Base-by-base conservation (phyloP, 306 rosid species). In the Trifolium repens region DNA sequence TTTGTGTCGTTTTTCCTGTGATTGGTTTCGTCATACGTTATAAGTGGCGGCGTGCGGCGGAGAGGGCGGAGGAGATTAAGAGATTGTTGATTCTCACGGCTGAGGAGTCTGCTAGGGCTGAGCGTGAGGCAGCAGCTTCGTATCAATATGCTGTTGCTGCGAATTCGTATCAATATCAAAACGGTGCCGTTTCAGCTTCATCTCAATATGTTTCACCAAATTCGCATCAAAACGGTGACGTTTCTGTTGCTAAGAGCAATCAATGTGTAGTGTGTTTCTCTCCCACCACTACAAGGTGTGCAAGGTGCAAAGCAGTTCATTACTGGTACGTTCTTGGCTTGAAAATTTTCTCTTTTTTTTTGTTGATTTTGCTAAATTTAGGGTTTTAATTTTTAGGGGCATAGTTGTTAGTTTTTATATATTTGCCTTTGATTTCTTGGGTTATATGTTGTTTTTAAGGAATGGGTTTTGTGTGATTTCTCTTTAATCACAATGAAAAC, bases 71-170 rank as follows among this genome's bases (percentile, higher is more conserved):
- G 81, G 98, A 93, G 85, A 83, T 93, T 84, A 88, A 67, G 81
- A 77, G 96, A 77, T 87, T 91, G 10, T 46, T 93, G 64, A 46
- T 81, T 76, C 69, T 89, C 35, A 94, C 97, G 8, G 72, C 91
- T n/a, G 97, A 84, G 77, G 98, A 91, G 80, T 78, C 88, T 57
- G 81, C 79, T 12, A 86, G 93, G 81, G 98, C 88, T 1, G 98
- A 93, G 88, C 64, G 80, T 8, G 97, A 91, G 80, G 96, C 85
- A 15, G 69, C 71, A 17, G n/a, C 5, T n/a, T 27, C 87, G 2
- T 74, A 77, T 22, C 83, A 61, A 1, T 82, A 83, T 63, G 81
- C n/a, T 15, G 39, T 4, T 9, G 34, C 2, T 14, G 17, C 37
- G 16, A 15, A 13, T 16, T 24, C 86, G 3, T 71, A 73, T 50